phyloP scores from a whole-genome alignment of 805 yeast species.

The Saccharomycopsis amapae region DNA sequence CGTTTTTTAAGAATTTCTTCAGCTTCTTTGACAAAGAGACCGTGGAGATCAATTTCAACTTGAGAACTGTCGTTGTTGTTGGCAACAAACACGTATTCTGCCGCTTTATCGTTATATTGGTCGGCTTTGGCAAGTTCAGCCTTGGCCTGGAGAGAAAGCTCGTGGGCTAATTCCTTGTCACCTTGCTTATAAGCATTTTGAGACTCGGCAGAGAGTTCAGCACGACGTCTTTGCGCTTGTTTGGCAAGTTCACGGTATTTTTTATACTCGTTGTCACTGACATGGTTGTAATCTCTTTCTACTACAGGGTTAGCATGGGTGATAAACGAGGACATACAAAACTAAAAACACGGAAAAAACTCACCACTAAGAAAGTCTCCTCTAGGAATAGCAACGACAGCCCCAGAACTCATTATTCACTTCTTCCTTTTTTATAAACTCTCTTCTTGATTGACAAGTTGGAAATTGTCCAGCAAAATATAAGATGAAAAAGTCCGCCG shows the following conservation, averaged over 20 bases:
- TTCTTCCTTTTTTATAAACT: not conserved
- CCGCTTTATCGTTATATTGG: conserved; percentile 68
- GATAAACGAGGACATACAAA: not conserved
- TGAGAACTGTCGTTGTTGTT: conserved; percentile 81
- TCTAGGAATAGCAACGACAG: not conserved
- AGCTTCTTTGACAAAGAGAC: conserved; percentile 85
- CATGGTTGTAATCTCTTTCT: conserved; percentile 62
- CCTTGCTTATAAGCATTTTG: conserved; percentile 74
- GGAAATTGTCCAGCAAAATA: no score
- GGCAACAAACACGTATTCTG: conserved; percentile 79
- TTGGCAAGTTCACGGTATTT: conserved; percentile 62
- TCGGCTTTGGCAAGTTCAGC: conserved; percentile 56
- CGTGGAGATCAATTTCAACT: conserved; percentile 91
- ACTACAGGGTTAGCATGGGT: not conserved
- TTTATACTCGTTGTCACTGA: conserved; percentile 57
- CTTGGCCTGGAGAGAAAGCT: conserved; percentile 64
- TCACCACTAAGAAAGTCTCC: conserved; percentile 4
- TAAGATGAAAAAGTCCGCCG: no score
- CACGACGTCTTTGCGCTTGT: conserved; percentile 50
- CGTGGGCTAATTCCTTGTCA: conserved; percentile 64
- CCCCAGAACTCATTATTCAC: conserved; percentile 2
- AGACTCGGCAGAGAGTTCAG: conserved; percentile 54
- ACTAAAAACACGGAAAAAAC: not conserved
- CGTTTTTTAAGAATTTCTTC: conserved; percentile 67
- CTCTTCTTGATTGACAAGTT: not conserved